Conservation (phyloP, 148 eudicot genomes). For the Nyssa sinensis region DNA sequence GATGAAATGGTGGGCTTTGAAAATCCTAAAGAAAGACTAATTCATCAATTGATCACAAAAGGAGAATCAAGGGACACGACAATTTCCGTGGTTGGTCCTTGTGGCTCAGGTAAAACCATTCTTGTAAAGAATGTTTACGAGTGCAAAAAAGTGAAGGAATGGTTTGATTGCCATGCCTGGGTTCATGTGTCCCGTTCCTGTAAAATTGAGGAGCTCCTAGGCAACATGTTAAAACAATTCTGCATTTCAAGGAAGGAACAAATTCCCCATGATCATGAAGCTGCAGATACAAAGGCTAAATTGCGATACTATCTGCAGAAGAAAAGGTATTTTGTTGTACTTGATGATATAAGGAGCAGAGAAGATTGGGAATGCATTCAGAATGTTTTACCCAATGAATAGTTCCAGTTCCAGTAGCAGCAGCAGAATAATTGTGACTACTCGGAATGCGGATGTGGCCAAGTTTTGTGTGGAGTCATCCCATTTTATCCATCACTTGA, state of each 20-base stretch:
- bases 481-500: background rate
- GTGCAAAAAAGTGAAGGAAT: background rate
- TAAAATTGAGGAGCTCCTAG: background rate
- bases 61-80: background rate
- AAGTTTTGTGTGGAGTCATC: background rate
- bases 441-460: conserved; percentile 13
- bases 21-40: background rate
- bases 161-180: conserved; percentile 34
- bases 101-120: conserved; percentile 28
- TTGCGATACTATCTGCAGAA: conserved; percentile 4
- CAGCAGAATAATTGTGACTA: conserved; percentile 22
- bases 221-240: conserved; percentile 15
- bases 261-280: background rate
- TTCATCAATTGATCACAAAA: background rate
- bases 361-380: conserved; percentile 13
- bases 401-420: background rate
- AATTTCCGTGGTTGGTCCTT: conserved; percentile 23
- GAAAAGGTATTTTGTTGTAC: conserved; percentile 27
- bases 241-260: background rate
- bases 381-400: conserved; percentile 11
- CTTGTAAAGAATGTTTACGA: conserved; percentile 17
- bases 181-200: conserved; percentile 8
- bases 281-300: background rate
- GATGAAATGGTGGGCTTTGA: conserved; percentile 23
- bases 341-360: conserved; percentile 22